Evolutionary conservation across 2,329 filamentous ascomycete genomes (phyloP), one percentile per base, ranked within the genome.

Genomic region (Fusarium continuum): DNA sequence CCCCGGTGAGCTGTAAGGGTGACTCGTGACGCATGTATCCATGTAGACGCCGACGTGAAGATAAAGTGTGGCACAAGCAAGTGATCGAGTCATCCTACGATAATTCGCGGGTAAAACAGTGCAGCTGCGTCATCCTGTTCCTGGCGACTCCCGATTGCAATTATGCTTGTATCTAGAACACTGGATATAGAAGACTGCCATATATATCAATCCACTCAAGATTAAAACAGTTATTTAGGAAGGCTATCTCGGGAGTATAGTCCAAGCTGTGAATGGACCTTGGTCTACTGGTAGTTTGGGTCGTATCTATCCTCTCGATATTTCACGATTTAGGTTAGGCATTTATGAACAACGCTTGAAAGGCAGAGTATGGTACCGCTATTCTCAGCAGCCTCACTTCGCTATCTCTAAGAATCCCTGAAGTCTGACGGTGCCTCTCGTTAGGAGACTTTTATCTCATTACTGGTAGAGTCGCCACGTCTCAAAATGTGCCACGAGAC

Each of bases 1-100:
- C 55, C 9, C 20, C 56, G 56, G 56, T 60, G 55, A 60, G 55
- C 26, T 40, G 35, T 35, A 31, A 47, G 40, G 48, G 44, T 44
- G 45, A 28, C 53, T 22, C 34, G 50, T 35, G 41, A 57, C 48
- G 29, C 29, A 44, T 16, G 17, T 13, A 32, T 17, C 55, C 55
- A 35, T 47, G 32, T 32, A 55, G 3, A 8, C 19, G 34, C 17
- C 19, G 16, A 6, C 20, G 17, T 20, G 19, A 13, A 38, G 8
- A 23, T 13, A 38, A 13, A 6, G 10, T 17, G 10, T 9, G 10
- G 17, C 13, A 19, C 17, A 48, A 7, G 17, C 20, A n/a, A 16
- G 22, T 28, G 14, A 38, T 20, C 35, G 38, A 59, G 20, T 14
- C 17, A 59, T 54, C 23, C 14, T 28, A 25, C 36, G 34, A 47